phyloP scores from a whole-genome alignment of 495 filamentous ascomycete species.

The Talaromyces wortmannii region DNA sequence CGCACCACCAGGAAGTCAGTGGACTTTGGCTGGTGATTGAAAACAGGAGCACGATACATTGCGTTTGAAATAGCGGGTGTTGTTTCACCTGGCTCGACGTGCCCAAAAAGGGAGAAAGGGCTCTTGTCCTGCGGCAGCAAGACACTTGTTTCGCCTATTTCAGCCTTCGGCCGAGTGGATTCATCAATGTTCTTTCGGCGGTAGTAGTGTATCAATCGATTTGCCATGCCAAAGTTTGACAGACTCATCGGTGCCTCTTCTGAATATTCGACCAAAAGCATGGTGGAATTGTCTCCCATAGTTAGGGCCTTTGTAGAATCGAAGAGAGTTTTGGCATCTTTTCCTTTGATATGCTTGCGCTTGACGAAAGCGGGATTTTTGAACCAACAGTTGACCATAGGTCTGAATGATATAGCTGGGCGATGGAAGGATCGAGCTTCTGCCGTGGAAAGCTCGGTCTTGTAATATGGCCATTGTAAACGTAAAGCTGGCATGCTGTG shows the following conservation, averaged over 20 bases:
- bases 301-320: conserved; percentile 68
- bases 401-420: conserved; percentile 58
- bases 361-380: conserved; percentile 45
- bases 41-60: conserved; percentile 92
- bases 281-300: conserved; percentile 78
- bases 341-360: conserved; percentile 71
- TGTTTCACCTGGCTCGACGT: conserved; percentile 81
- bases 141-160: conserved; percentile 79
- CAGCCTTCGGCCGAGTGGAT: conserved; percentile 60
- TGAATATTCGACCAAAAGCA: conserved; percentile 87
- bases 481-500: conserved; percentile 87
- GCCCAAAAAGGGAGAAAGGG: conserved; percentile 90
- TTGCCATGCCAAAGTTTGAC: conserved; percentile 97
- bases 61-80: conserved; percentile 87
- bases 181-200: conserved; percentile 79
- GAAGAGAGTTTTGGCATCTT: conserved; percentile 68
- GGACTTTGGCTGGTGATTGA: conserved; percentile 68
- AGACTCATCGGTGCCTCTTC: conserved; percentile 87
- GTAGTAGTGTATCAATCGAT: conserved; percentile 91
- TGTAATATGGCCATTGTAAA: conserved; percentile 90
- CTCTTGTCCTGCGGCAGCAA: conserved; percentile 90
- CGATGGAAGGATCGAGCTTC: conserved; percentile 91
- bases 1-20: conserved; percentile 87
- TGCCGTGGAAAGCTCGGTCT: conserved; percentile 67
- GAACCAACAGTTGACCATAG: conserved; percentile 48